Evolutionary conservation across 495 filamentous ascomycete genomes (phyloP), one percentile per base, ranked within the genome.

Genomic region (Cenococcum geophilum): DNA sequence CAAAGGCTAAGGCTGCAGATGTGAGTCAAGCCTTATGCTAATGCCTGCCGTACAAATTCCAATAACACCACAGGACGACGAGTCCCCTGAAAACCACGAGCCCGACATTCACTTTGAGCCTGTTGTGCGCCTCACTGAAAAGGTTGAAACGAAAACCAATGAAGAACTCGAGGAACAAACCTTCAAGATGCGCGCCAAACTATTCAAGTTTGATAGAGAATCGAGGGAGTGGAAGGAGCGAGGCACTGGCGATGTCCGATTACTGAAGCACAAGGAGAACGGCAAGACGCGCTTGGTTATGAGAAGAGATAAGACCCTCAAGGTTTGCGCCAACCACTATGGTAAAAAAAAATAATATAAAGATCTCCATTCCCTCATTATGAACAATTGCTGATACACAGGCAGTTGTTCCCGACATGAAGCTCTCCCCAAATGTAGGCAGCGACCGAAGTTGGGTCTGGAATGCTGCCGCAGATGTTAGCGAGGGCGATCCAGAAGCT

Each of bases 321-420:
- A 99, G 81, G 93, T 97, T 76, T 99, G 95, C 86, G 95, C 95
- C 72, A 99, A 99, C 79, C 95, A 99, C 81, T 99, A 99, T 76
- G 87, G 93, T 98, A 87, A 73, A 89, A n/a, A n/a, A n/a, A n/a
- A n/a, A n/a, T n/a, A n/a, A n/a, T n/a, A n/a, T n/a, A n/a, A n/a
- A 75, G 37, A 23, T 34, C 10, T n/a, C 35, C 21, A 32, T 45
- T 20, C 23, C 4, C 18, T n/a, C 10, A 0, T 16, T 36, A 40
- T 51, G 47, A 37, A 25, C 8, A 9, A 18, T 12, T 56, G 34
- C 57, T 61, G 58, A 59, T n/a, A 3, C n/a, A 18, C 22, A n/a
- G 59, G 18, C 65, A 96, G 92, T 99, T 70, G 91, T 96, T 57
- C 93, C 95, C 32, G 93, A 96, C 72, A 99, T 99, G 95, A 96